These are phyloP conservation scores for Castanea mollissima DNA, from an alignment of 306 rosid genomes.

Conservation along the genomic window DNA sequence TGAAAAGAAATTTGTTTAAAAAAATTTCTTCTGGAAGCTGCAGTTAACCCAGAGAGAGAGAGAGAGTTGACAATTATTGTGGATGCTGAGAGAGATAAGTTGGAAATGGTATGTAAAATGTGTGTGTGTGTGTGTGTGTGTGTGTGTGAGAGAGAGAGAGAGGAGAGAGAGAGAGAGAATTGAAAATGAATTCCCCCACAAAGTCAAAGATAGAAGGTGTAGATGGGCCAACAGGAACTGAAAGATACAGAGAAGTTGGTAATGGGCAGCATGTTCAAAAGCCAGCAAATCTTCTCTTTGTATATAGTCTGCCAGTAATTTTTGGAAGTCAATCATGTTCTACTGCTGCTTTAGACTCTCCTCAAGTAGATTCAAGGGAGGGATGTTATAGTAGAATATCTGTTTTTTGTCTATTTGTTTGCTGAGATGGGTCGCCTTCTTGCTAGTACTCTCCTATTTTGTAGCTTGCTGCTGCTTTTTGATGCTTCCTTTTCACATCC, in stretches of 20 bases:
- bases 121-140: neutral
- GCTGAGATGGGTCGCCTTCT: constrained; percentile 52
- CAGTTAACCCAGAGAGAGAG: neutral
- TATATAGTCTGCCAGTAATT: neutral
- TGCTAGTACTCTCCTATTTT: constrained; percentile 42
- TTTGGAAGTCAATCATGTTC: constrained; percentile 10
- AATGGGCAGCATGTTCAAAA: constrained; percentile 20
- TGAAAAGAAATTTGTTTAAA: constrained; percentile 4
- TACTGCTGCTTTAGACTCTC: constrained; percentile 8
- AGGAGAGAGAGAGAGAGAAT: constrained; percentile 8
- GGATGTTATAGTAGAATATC: constrained; percentile 20
- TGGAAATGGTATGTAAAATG: neutral
- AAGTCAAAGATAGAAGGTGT: constrained; percentile 3
- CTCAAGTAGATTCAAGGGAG: constrained; percentile 24
- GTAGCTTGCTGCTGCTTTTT: constrained; percentile 52
- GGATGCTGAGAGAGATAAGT: constrained; percentile 19
- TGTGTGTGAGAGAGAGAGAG: too few species aligned
- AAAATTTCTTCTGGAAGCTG: constrained; percentile 12
- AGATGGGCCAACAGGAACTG: constrained; percentile 6
- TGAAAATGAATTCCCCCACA: neutral
- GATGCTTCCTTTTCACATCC: constrained; percentile 65
- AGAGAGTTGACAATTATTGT: constrained; percentile 19
- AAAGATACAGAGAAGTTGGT: constrained; percentile 17
- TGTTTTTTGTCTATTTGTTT: constrained; percentile 11
- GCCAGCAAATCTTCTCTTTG: constrained; percentile 1